Evolutionary conservation across 345 rosid species (phyloP).

Genomic region (Hypericum androsaemum): DNA sequence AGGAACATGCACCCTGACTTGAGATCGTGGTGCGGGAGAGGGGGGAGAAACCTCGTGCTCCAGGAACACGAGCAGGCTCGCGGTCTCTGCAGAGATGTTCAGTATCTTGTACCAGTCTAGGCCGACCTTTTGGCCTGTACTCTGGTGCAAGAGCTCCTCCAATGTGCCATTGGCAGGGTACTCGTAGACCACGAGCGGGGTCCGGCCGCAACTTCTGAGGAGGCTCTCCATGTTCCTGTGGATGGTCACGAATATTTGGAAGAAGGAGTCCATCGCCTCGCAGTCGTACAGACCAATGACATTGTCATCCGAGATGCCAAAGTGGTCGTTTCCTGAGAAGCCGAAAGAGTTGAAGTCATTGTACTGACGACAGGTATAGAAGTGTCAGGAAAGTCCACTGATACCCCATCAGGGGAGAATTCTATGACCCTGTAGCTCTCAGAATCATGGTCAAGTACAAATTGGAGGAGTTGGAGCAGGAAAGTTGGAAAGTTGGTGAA

Average conservation of each 20-base stretch:
- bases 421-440: constrained; percentile 41
- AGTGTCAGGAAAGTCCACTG: constrained; percentile 54
- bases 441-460: constrained; percentile 39
- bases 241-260: constrained; percentile 15
- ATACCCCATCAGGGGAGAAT: constrained; percentile 60
- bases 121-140: constrained; percentile 22
- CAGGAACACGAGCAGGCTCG: constrained; percentile 47
- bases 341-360: constrained; percentile 50
- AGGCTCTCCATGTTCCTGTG: constrained; percentile 59
- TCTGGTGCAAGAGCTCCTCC: constrained; percentile 44
- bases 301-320: constrained; percentile 56
- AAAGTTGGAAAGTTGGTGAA: constrained; percentile 37
- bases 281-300: constrained; percentile 67
- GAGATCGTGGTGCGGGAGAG: constrained; percentile 52
- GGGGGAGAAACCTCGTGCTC: constrained; percentile 58
- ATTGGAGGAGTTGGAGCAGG: constrained; percentile 53
- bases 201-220: constrained; percentile 47
- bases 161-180: constrained; percentile 59
- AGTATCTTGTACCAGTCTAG: constrained; percentile 70
- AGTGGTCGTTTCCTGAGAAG: constrained; percentile 33
- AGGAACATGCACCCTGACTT: constrained; percentile 44
- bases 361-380: constrained; percentile 57
- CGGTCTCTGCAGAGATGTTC: constrained; percentile 53
- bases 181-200: constrained; percentile 53
- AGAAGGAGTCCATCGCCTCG: constrained; percentile 39